A percentile compares a stretch with the other conserved stretches of the same genome.
These are phyloP conservation scores for Coriolopsis trogii DNA, from an alignment of 1,284 basidiomycete species.

Conservation along the genomic window DNA sequence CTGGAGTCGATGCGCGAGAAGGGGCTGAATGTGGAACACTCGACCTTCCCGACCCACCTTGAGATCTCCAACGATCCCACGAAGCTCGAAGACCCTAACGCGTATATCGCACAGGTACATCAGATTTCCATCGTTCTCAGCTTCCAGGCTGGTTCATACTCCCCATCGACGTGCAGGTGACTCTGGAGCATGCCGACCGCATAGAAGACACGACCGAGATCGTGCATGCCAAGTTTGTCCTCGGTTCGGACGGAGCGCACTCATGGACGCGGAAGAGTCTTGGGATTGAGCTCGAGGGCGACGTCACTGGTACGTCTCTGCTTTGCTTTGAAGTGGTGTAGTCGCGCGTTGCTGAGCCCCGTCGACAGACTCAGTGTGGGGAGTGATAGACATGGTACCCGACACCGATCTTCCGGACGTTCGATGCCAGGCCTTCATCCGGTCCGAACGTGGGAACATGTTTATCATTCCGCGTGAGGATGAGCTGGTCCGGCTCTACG, in stretches of 20 bases:
- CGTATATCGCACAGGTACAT: conserved; percentile 59
- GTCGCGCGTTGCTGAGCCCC: neutral
- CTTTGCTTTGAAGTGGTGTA: neutral
- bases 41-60: conserved; percentile 56
- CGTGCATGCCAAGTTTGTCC: conserved; percentile 55
- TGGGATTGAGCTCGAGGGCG: conserved; percentile 77
- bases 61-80: conserved; percentile 48
- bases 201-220: conserved; percentile 41
- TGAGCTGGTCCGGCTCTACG: conserved; percentile 75
- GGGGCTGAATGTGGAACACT: conserved; percentile 57
- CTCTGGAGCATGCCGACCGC: conserved; percentile 35
- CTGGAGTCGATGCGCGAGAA: conserved; percentile 59
- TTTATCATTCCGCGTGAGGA: conserved; percentile 81
- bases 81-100: conserved; percentile 42
- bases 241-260: conserved; percentile 72
- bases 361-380: no score
- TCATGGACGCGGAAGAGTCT: conserved; percentile 78
- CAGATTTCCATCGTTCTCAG: no score
- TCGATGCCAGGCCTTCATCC: conserved; percentile 66
- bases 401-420: conserved; percentile 84
- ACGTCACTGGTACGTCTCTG: conserved; percentile 57
- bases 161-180: conserved; percentile 33
- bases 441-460: conserved; percentile 53
- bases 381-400: no score
- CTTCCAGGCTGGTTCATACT: neutral